Percentiles rank a stretch among this genome's conserved stretches.
Conservation (phyloP, 768 basidiomycete genomes). For the Mycena filopes region DNA sequence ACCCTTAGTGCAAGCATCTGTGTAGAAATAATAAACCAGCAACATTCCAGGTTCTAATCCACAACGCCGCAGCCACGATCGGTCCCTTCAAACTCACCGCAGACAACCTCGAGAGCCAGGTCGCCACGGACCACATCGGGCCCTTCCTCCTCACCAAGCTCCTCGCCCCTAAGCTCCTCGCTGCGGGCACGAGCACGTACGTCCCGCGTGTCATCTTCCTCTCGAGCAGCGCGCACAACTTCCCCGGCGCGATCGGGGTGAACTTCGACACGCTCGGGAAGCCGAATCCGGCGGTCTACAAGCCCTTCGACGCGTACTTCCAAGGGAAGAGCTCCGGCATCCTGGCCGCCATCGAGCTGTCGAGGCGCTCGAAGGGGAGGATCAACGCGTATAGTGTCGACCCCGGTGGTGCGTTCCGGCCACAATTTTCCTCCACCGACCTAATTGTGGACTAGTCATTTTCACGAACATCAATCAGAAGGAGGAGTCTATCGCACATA, state of each 20-base stretch:
- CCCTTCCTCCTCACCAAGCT: slow-evolving; percentile 39
- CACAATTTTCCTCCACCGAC: background rate
- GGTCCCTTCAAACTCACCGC: slow-evolving; percentile 12
- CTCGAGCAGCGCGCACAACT: background rate
- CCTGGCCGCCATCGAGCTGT: slow-evolving; percentile 4
- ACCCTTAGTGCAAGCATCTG: too few relatives aligned
- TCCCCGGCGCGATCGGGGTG: background rate
- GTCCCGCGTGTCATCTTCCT: slow-evolving; percentile 21
- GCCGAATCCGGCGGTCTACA: slow-evolving; percentile 1
- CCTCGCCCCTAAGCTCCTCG: slow-evolving; percentile 23
- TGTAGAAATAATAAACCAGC: background rate
- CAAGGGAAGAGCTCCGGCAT: background rate
- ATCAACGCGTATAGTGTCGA: background rate
- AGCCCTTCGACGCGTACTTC: slow-evolving; percentile 1
- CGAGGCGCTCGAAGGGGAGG: background rate
- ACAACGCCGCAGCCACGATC: slow-evolving; percentile 16
- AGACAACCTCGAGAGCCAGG: slow-evolving; percentile 19
- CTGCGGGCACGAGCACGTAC: background rate
- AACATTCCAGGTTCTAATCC: slow-evolving; percentile 13
- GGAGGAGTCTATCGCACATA: background rate
- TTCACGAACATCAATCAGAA: background rate
- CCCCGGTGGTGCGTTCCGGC: background rate
- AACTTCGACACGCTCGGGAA: slow-evolving; percentile 9
- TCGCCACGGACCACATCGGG: slow-evolving; percentile 19
- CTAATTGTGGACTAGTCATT: background rate